Evolutionary conservation across 495 filamentous ascomycete species (phyloP).

Genomic region (Penicillium pulvis): DNA sequence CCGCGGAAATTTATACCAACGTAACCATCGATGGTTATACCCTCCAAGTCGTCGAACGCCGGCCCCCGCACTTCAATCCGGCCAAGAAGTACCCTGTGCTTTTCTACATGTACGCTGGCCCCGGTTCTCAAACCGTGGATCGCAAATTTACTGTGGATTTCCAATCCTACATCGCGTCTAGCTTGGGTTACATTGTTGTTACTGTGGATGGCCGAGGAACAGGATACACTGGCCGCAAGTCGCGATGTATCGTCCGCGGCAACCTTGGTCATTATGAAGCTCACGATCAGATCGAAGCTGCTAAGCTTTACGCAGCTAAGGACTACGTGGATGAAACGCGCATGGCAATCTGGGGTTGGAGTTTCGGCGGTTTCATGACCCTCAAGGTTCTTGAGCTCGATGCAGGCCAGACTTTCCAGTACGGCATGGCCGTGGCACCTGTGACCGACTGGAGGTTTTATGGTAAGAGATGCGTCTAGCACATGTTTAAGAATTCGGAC

Average conservation of each 20-base stretch:
- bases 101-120: slow-evolving; percentile 91
- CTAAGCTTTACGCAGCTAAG: slow-evolving; percentile 81
- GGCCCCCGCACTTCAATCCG: slow-evolving; percentile 86
- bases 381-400: slow-evolving; percentile 93
- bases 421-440: slow-evolving; percentile 97
- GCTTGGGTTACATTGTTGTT: slow-evolving; percentile 90
- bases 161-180: slow-evolving; percentile 84
- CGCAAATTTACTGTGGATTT: slow-evolving; percentile 86
- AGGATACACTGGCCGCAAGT: slow-evolving; percentile 82
- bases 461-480: slow-evolving; percentile 46
- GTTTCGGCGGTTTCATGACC: slow-evolving; percentile 96
- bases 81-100: slow-evolving; percentile 89
- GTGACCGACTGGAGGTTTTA: slow-evolving; percentile 98
- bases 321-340: slow-evolving; percentile 77
- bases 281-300: slow-evolving; percentile 87
- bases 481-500: not conserved
- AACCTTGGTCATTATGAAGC: slow-evolving; percentile 86
- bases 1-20: slow-evolving; percentile 81
- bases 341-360: slow-evolving; percentile 98
- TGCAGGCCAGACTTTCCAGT: slow-evolving; percentile 84
- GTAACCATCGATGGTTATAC: slow-evolving; percentile 77
- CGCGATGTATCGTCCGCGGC: slow-evolving; percentile 78
- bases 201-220: slow-evolving; percentile 95
- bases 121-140: slow-evolving; percentile 82
- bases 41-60: slow-evolving; percentile 86